These are phyloP conservation scores for Ustilago trichophora DNA, from an alignment of 1,284 basidiomycete species.

Conservation along the genomic window DNA sequence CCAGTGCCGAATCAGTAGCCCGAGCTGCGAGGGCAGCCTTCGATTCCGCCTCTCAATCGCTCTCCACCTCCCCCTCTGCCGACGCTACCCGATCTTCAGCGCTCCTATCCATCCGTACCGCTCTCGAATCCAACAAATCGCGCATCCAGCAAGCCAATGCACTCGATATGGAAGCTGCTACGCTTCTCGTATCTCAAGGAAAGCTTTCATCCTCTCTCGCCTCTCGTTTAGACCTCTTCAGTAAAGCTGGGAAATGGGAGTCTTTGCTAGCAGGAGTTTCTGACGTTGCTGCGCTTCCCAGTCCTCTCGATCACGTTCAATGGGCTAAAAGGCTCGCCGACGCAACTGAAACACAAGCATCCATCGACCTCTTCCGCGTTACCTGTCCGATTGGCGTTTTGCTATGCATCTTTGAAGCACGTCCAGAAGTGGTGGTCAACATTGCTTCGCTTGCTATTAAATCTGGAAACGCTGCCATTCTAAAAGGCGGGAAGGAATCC, in stretches of 20 bases:
- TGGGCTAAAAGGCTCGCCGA: constrained; percentile 85
- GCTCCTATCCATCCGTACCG: constrained; percentile 47
- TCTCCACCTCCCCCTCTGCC: constrained; percentile 32
- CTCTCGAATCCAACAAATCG: constrained; percentile 42
- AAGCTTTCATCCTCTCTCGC: constrained; percentile 83
- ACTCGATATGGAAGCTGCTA: constrained; percentile 70
- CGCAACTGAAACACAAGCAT: constrained; percentile 68
- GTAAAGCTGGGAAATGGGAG: constrained; percentile 86
- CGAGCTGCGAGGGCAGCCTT: constrained; percentile 45
- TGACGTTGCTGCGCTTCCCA: constrained; percentile 84
- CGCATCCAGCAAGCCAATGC: constrained; percentile 54
- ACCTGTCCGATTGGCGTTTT: constrained; percentile 97
- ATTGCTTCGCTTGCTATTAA: constrained; percentile 96
- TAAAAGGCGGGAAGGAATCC: constrained; percentile 64
- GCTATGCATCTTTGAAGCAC: constrained; percentile 95
- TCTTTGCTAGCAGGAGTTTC: constrained; percentile 88
- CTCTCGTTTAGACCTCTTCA: constrained; percentile 85
- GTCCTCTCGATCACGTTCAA: constrained; percentile 85
- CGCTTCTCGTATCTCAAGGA: constrained; percentile 79
- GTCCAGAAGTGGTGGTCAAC: constrained; percentile 97
- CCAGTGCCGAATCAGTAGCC: constrained; percentile 32
- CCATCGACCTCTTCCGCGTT: constrained; percentile 87
- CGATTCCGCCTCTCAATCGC: constrained; percentile 24
- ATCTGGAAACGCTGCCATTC: constrained; percentile 75
- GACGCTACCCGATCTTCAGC: constrained; percentile 41